Evolutionary conservation across 1,284 basidiomycete species (phyloP), one percentile per base, ranked within the genome.

Genomic region (Ganoderma meredithae): DNA sequence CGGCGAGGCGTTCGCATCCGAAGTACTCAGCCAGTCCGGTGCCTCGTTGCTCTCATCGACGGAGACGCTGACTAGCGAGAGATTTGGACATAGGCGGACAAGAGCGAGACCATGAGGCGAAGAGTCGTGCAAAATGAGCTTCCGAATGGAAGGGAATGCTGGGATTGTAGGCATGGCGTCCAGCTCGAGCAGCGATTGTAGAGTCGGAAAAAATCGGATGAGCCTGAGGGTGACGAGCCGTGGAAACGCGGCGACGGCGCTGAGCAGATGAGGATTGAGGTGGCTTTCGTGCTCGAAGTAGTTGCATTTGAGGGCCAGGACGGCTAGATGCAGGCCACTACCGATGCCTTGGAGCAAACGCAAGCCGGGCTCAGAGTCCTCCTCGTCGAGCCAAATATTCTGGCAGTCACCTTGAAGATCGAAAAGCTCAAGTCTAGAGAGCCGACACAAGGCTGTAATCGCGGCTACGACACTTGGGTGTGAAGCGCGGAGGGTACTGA

Each of bases 141-240:
- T 31, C 10, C 6, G 27, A 40, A 66, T 17, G 12, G 65, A 66
- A 3, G 52, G 65, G 22, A 56, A 52, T 5, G 40, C 17, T 13
- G 56, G 44, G n/a, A n/a, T 12, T 9, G 7, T 36, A 0, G 7
- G 17, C 25, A 6, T 10, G 15, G 40, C 4, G 1, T 44, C 27
- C 43, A 39, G 22, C 15, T 33, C 12, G 22, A 22, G n/a, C n/a
- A 25, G 31, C n/a, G 58, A 39, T 31, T 3, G 12, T 8, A 1
- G 13, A 5, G 56, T 31, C 27, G 27, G 43, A 27, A 0, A 7
- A 12, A 59, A 56, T 5, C 6, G 0, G 3, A 19, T 3, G 31
- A 56, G 55, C 55, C 33, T 36, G 13, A 56, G 31, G 8, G 31
- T 19, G 33, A 33, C 6, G 6, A 56, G 55, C 17, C 17, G 31